phyloP scores from a whole-genome alignment of 2,329 filamentous ascomycete species.

The Alternaria arborescens region DNA sequence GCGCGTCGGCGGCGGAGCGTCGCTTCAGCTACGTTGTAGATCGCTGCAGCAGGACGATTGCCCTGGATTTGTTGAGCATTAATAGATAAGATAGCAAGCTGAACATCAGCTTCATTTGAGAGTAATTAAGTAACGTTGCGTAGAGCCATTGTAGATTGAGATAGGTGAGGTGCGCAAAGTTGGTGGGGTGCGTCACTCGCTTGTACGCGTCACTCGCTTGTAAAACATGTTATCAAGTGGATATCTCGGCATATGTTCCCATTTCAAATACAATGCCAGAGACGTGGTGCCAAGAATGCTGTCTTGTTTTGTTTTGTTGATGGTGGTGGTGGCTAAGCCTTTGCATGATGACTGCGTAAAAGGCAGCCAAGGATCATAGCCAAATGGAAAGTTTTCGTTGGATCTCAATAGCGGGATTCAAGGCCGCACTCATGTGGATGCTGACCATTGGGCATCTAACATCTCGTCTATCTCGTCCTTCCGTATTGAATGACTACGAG shows the following conservation, averaged over 20 bases:
- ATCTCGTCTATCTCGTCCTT: background rate
- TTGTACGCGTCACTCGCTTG: too few species aligned
- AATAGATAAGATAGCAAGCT: too few species aligned
- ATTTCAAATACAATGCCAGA: background rate
- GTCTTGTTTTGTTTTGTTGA: background rate
- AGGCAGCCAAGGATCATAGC: background rate
- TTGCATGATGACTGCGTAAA: background rate
- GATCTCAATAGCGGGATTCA: background rate
- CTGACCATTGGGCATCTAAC: background rate
- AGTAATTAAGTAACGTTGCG: too few species aligned
- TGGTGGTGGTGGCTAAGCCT: constrained; percentile 1
- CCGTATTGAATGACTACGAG: background rate
- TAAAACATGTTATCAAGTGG: too few species aligned
- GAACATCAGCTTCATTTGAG: too few species aligned
- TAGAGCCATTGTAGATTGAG: too few species aligned
- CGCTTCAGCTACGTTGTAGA: too few species aligned
- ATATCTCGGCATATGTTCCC: background rate
- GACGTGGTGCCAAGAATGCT: background rate
- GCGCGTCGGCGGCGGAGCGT: too few species aligned
- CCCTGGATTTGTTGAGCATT: too few species aligned
- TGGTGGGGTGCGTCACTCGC: too few species aligned
- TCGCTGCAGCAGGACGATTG: too few species aligned
- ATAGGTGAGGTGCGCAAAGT: too few species aligned
- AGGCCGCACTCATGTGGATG: background rate
- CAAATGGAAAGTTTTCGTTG: background rate